Conservation (phyloP, 331 rosid species). For the Telfairia occidentalis region DNA sequence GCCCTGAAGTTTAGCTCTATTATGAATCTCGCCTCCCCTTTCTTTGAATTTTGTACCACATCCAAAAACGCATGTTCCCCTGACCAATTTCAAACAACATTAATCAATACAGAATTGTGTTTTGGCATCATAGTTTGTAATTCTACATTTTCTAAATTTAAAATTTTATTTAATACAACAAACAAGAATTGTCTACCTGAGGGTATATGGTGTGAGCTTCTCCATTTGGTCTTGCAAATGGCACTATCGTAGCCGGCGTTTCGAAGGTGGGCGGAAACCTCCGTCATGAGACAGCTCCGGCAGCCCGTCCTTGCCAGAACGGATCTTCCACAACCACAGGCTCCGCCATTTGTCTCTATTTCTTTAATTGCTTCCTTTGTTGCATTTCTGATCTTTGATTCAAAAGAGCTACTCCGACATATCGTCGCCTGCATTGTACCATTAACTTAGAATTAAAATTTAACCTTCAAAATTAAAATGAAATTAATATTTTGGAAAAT, state of each 20-base stretch:
- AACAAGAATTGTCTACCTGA: conserved; percentile 60
- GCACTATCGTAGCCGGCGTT: conserved; percentile 48
- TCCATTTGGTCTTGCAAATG: conserved; percentile 79
- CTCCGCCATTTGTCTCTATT: conserved; percentile 11
- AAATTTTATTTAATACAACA: no score
- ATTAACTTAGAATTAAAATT: no score
- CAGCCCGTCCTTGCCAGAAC: conserved; percentile 20
- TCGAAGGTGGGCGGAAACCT: conserved; percentile 48
- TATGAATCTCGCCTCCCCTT: conserved; percentile 53
- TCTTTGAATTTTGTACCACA: conserved; percentile 49
- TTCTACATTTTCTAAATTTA: no score
- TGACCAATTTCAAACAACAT: conserved; percentile 19
- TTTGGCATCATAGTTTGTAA: no score
- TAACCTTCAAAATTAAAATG: no score
- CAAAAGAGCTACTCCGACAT: conserved; percentile 43
- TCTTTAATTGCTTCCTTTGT: conserved; percentile 45
- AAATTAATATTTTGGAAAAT: no score
- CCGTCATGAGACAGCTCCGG: conserved; percentile 50
- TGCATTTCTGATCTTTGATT: conserved; percentile 41
- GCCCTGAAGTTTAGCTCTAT: conserved; percentile 59
- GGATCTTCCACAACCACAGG: conserved; percentile 43
- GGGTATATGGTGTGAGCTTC: conserved; percentile 44
- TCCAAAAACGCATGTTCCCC: conserved; percentile 74
- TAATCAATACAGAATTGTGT: no score
- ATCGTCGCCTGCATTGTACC: conserved; percentile 41